These are phyloP conservation scores for Oehlia diaphana DNA, from an alignment of 192 early-diverging fungal species.

Conservation along the genomic window DNA sequence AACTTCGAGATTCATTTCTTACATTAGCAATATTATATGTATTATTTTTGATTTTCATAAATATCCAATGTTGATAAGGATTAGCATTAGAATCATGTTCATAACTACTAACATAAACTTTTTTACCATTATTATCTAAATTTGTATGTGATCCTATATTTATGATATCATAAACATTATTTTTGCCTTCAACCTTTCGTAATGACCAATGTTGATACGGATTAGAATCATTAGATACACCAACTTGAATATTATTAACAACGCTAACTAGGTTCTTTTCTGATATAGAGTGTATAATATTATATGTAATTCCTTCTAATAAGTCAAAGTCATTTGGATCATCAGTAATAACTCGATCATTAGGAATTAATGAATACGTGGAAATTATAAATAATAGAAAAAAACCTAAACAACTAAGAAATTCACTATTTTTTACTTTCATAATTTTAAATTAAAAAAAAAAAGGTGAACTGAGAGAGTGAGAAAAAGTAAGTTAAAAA, in stretches of 20 bases:
- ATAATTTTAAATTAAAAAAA: no score
- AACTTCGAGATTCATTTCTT: neutral
- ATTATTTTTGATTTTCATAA: neutral
- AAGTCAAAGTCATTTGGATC: neutral
- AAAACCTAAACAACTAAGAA: neutral
- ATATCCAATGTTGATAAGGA: neutral
- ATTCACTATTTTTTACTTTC: no score
- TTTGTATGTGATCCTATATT: neutral
- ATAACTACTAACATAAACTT: neutral
- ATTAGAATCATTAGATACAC: neutral
- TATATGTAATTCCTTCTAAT: neutral
- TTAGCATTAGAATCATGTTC: neutral
- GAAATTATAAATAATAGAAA: neutral
- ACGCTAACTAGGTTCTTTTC: neutral
- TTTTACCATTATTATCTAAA: neutral
- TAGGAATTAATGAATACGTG: neutral
- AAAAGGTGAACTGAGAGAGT: no score
- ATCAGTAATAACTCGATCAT: neutral
- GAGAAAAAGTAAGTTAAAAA: no score
- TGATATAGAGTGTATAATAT: neutral
- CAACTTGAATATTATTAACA: neutral
- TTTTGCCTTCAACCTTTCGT: neutral
- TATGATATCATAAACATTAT: neutral
- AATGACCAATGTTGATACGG: neutral
- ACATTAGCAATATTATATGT: neutral